These are phyloP conservation scores for Strigomonas culicis DNA, from an alignment of 208 protist genomes.

Conservation along the genomic window DNA sequence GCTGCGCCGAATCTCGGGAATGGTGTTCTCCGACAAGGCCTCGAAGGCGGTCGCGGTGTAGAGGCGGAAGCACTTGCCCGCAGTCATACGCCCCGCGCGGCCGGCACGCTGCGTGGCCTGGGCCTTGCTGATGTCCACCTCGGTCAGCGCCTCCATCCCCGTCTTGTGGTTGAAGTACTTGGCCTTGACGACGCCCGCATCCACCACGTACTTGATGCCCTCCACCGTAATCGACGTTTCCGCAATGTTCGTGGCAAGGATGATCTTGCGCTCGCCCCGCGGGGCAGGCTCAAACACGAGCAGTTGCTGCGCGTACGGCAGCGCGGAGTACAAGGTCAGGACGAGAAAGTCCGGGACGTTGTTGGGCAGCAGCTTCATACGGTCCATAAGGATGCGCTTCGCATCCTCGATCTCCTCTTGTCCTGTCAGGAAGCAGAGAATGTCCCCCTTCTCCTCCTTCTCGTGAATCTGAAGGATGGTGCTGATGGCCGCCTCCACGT, in stretches of 20 bases:
- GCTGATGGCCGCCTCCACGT: constrained; percentile 96
- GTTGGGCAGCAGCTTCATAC: constrained; percentile 67
- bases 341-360: constrained; percentile 64
- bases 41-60: constrained; percentile 96
- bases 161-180: constrained; percentile 97
- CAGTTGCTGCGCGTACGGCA: constrained; percentile 97
- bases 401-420: constrained; percentile 91
- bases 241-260: constrained; percentile 99
- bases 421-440: constrained; percentile 99
- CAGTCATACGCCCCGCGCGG: constrained; percentile 94
- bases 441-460: constrained; percentile 95
- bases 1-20: constrained; percentile 98
- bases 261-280: constrained; percentile 87
- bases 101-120: constrained; percentile 96
- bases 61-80: constrained; percentile 98
- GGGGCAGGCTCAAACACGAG: constrained; percentile 95
- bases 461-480: constrained; percentile 98
- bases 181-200: constrained; percentile 97
- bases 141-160: constrained; percentile 96
- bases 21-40: constrained; percentile 92
- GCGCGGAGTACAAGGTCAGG: constrained; percentile 92
- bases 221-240: constrained; percentile 99
- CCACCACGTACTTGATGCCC: constrained; percentile 98
- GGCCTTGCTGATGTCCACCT: constrained; percentile 93
- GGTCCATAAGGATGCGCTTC: constrained; percentile 75